Base-by-base conservation (phyloP, 345 rosid genomes). In the Salix caprea region DNA sequence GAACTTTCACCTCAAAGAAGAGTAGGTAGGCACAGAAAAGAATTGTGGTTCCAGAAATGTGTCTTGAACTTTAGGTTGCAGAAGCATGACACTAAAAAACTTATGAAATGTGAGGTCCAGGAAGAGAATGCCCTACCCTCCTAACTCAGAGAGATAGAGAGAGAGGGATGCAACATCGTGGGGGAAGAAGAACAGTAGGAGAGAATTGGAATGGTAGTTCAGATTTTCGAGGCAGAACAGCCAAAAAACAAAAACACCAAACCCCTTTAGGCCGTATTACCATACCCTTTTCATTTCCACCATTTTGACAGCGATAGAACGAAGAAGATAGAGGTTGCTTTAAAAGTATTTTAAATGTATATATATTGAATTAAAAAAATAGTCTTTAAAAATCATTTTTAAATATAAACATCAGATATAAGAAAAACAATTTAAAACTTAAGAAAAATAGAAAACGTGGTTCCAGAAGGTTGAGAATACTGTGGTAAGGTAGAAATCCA, bases 141-240 rank as follows among this genome's bases (percentile, higher is more conserved):
- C 7, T 50, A 16, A 6, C 58, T 50, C 58, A 50, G 21, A 36
- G 5, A n/a, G 2, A 50, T 11, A 32, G 7, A 32, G 65, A 34
- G 7, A 52, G 21, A 36, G 65, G 21, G 44, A 64, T 12, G 6
- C 28, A 10, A 36, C 64, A 6, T 56, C 34, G 75, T 36, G 18
- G 66, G 32, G 50, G 23, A 14, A 5, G 64, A 46, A 56, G n/a
- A n/a, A 65, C 24, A 14, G 48, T 21, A 74, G 32, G 16, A 32
- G 32, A 19, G n/a, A 65, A 34, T 11, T 46, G 67, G 34, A 66
- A 48, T 65, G 77, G 70, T 74, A 74, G 64, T 23, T 71, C 65
- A 36, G 39, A 46, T 6, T 6, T 11, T 18, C 58, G 2, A 52
- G 58, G 19, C n/a, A 50, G 18, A 50, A 50, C 58, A 50, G 58